Evolutionary conservation across 345 rosid genomes (phyloP).

Genomic region (Psidium friedrichsthalianum): DNA sequence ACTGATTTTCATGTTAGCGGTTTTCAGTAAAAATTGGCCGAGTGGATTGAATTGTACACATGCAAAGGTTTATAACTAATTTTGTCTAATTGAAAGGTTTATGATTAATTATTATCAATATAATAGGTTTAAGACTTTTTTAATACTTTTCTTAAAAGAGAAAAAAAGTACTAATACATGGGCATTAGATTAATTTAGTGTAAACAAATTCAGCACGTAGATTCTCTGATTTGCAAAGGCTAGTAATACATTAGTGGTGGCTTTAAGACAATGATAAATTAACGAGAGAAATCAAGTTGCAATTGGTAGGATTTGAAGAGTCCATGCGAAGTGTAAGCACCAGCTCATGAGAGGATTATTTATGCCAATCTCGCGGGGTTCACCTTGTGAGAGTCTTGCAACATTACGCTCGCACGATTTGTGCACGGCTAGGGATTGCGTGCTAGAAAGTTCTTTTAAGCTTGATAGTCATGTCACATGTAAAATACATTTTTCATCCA

Average conservation of each 20-base stretch:
- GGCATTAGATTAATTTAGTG: background rate
- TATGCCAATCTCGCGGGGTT: background rate
- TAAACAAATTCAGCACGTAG: background rate
- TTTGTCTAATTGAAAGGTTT: too few relatives aligned
- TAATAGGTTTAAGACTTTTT: too few relatives aligned
- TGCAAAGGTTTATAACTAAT: too few relatives aligned
- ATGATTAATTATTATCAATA: too few relatives aligned
- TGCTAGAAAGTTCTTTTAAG: background rate
- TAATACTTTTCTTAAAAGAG: background rate
- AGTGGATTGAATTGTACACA: too few relatives aligned
- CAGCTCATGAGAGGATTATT: background rate
- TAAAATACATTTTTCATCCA: background rate
- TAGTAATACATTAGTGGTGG: background rate
- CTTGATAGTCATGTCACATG: background rate
- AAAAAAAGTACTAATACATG: background rate
- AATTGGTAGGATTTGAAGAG: too few relatives aligned
- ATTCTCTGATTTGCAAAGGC: background rate
- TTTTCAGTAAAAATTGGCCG: too few relatives aligned
- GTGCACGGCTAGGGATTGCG: fast-evolving
- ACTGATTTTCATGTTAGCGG: too few relatives aligned
- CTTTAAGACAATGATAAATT: background rate
- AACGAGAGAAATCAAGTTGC: background rate
- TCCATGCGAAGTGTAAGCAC: background rate
- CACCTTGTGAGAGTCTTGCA: background rate
- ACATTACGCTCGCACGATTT: background rate